Base-by-base conservation (phyloP, 2,329 filamentous ascomycete genomes). In the Xylariaceae sp. region DNA sequence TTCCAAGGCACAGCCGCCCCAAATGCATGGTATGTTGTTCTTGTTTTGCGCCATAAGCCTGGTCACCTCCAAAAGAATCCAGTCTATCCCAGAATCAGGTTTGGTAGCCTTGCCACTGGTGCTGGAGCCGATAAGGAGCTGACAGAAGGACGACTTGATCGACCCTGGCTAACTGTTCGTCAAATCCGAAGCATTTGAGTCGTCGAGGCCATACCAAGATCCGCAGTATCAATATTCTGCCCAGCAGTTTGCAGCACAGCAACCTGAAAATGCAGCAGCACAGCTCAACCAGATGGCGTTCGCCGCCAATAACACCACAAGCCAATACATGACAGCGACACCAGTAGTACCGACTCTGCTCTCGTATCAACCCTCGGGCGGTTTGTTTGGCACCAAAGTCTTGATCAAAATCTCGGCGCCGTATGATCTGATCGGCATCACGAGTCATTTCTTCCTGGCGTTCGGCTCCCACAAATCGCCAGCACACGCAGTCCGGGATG, bases 391-490 rank as follows among this genome's bases (percentile, higher is more conserved):
- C 40, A 85, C 84, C 16, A 82, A 82, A 54, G 69, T 95, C 9
- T 75, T 78, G 45, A 73, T 95, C 49, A 84, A 87, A 59, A 77
- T 95, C 22, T 81, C 83, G 39, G 84, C 85, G 33, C 76, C 83
- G 45, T 87, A 87, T 66, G 85, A 95, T 57, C 67, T 95, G 45
- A 65, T 74, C 48, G 59, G 65, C 43, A 76, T 82, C 63, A 75
- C 72, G 24, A 74, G 73, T 44, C 74, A 72, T 38, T 81, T 87
- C 55, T 83, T 69, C 49, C 65, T 95, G 41, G 76, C 83, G 35
- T 94, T 95, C 64, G 89, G 88, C n/a, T 74, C 77, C n/a, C 79
- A 85, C 55, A 82, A 83, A 62, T 85, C 82, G 62, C 72, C 79
- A 41, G 82, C 82, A 43, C 75, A 82, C 42, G 72, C 89, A 18